A percentile compares a stretch with the other conserved stretches of the same genome.
Evolutionary conservation across 768 basidiomycete genomes (phyloP).

Genomic region (Tulasnella sp.): DNA sequence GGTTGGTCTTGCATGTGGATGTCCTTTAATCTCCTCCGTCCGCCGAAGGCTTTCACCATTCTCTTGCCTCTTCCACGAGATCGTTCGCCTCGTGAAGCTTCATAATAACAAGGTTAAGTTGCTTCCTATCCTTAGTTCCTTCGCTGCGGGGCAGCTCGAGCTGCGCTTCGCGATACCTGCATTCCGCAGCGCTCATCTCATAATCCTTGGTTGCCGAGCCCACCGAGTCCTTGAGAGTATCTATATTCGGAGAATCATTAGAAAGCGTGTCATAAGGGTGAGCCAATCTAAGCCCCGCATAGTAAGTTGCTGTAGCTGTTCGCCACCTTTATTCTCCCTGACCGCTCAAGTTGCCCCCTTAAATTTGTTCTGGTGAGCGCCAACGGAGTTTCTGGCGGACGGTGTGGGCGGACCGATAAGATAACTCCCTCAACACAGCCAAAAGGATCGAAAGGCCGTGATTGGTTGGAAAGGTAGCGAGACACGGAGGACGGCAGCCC

Average conservation of each 20-base stretch:
- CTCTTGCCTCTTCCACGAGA: no score
- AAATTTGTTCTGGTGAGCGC: not conserved
- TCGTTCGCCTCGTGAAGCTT: no score
- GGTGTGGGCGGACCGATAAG: not conserved
- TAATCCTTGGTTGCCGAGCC: not conserved
- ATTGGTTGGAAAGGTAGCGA: not conserved
- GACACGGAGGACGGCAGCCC: not conserved
- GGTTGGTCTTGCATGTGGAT: no score
- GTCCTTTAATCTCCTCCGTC: no score
- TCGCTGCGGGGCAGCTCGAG: not conserved
- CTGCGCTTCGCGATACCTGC: not conserved
- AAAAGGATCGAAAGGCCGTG: not conserved
- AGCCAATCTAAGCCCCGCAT: no score
- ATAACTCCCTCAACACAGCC: conserved; percentile 10
- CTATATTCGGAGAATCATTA: not conserved
- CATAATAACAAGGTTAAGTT: not conserved
- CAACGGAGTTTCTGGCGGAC: not conserved
- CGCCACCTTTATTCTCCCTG: no score
- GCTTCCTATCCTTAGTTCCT: not conserved
- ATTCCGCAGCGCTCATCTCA: not conserved
- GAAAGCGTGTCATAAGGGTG: not conserved
- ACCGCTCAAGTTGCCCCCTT: not conserved
- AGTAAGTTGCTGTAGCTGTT: no score
- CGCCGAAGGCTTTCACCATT: no score
- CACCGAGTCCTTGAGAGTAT: not conserved